Evolutionary conservation across 192 early-diverging fungal species (phyloP).

Genomic region (Borealophlyctis nickersoniae): DNA sequence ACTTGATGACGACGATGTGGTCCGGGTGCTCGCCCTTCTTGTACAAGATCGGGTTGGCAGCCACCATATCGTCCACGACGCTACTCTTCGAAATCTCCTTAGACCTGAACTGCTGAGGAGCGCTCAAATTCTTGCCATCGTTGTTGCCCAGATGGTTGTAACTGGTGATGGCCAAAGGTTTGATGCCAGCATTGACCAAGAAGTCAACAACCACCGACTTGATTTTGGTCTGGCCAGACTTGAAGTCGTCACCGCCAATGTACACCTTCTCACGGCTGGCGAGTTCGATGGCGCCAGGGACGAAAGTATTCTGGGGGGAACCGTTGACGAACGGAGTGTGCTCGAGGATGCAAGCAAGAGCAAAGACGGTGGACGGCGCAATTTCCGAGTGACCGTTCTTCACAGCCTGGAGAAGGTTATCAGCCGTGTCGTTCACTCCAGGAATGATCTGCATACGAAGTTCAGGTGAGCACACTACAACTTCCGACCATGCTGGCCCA

Average conservation of each 20-base stretch:
- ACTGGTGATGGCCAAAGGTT: conserved; percentile 91
- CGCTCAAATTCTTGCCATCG: conserved; percentile 97
- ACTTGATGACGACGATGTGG: conserved; percentile 97
- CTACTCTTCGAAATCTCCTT: conserved; percentile 99
- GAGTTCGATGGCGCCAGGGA: conserved; percentile 87
- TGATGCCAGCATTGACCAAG: conserved; percentile 97
- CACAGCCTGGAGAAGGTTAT: conserved; percentile 83
- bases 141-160: conserved; percentile 99
- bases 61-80: conserved; percentile 99
- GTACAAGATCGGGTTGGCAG: conserved; percentile 90
- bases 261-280: conserved; percentile 86
- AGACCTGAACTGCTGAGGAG: conserved; percentile 95
- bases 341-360: conserved; percentile 94
- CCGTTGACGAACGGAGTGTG: conserved; percentile 97
- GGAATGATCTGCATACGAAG: conserved; percentile 52
- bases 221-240: conserved; percentile 99
- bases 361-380: conserved; percentile 94
- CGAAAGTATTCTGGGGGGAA: conserved; percentile 99
- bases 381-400: conserved; percentile 82
- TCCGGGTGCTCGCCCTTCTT: conserved; percentile 73
- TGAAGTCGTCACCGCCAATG: conserved; percentile 99
- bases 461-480: neutral
- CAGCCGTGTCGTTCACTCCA: conserved; percentile 97
- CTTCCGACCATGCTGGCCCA: neutral
- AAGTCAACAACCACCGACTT: conserved; percentile 99